Evolutionary conservation across 768 basidiomycete genomes (phyloP), one percentile per base, ranked within the genome.

Genomic region (Tephrocybe rancida): DNA sequence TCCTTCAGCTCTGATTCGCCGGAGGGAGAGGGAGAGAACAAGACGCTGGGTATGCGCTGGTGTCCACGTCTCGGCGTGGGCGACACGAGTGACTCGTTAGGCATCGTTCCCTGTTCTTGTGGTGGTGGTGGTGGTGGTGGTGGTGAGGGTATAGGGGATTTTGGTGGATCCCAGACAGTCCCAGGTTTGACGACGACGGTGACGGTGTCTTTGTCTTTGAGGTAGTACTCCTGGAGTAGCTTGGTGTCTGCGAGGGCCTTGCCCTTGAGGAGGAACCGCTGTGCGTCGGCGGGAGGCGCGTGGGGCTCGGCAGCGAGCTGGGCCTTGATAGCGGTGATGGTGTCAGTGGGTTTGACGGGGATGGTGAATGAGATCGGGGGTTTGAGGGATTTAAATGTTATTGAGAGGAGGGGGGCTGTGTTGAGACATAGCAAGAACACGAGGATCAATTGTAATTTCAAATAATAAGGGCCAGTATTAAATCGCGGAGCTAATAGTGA

Each of bases 321-420:
- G 2, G 78, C 64, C 70, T 98, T 99, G 68, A 98, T 84, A 41
- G 84, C 68, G 37, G 82, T 71, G 70, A 99, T 84, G 46, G 93
- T 82, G 67, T 97, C 92, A n/a, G 92, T 88, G 30, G 84, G 82
- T 44, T 86, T 83, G 11, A 92, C 81, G 43, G 83, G 67, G 58
- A 98, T 77, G 25, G 84, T 77, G 74, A 90, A 89, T 0, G 87
- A 73, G 43, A 86, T 80, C 21, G 92, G 75, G 0, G 97, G 97
- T 66, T 98, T 98, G 64, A 85, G 76, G 44, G 92, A 97, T 72
- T 97, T 98, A 80, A 99, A 85, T 47, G 84, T 88, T 60, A 99
- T 71, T 19, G 75, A 76, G 60, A 98, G 10, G 3, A 38, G 71
- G 26, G 82, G 70, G 46, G 78, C 76, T 75, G 67, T 62, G 59